Evolutionary conservation across 2,329 filamentous ascomycete genomes (phyloP), one percentile per base, ranked within the genome.

Genomic region (Trichoderma aggressivum): DNA sequence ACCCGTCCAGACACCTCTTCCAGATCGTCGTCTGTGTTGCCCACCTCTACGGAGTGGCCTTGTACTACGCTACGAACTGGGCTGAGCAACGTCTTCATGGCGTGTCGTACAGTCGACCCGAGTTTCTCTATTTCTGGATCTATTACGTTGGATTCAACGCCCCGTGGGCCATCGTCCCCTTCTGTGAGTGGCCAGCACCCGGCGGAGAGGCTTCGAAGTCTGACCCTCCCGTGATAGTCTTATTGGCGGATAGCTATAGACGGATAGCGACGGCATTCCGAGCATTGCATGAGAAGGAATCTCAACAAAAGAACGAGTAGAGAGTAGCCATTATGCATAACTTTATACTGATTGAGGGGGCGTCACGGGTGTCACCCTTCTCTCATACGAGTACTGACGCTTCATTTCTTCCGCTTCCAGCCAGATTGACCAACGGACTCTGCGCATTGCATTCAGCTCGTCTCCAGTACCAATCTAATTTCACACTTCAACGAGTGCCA

Each of bases 131-230:
- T 75, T 89, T 87, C 75, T 91, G 88, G 88, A 81, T 87, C 21
- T 91, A 91, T 75, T 91, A 89, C 72, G 81, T 88, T 6, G 86
- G 85, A 3, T 86, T 90, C 77, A 91, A 91, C 75, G 76, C 84
- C 18, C 87, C 88, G 0, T 91, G 89, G 89, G 85, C 83, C 1
- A 74, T 89, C 1, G 83, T 90, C 28, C 89, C 89, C 7, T 75
- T 81, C 3, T 76, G 88, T 89, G 75, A 81, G 87, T 84, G 7
- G 5, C 26, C 30, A 8, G 6, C 7, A 4, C 14, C 26, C 47
- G 8, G 28, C n/a, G n/a, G n/a, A 32, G 18, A 34, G 3, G 28
- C 32, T 16, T 34, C n/a, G 7, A 2, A 60, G 11, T 34, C 34
- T 71, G 12, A 71, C 30, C 16, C 1, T 47, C 14, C 18, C 7